Conservation (phyloP, 306 rosid species). For the Dryas octopetala region DNA sequence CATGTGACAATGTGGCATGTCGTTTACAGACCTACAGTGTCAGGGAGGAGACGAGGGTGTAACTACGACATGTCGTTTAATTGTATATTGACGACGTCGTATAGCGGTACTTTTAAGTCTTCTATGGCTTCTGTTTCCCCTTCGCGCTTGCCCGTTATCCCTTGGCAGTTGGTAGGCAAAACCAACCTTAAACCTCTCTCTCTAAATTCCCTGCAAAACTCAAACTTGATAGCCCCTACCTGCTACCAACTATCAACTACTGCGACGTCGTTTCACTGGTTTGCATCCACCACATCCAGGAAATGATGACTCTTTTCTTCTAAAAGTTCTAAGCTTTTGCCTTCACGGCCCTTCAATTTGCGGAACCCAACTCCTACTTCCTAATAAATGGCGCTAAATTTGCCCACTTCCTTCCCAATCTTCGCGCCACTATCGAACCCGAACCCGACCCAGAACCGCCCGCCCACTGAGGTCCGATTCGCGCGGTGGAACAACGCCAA, state of each 20-base stretch:
- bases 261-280: conserved; percentile 12
- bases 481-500: conserved; percentile 75
- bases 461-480: conserved; percentile 48
- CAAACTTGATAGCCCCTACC: not conserved
- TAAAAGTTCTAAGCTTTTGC: not conserved
- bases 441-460: conserved; percentile 26
- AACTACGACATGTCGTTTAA: no score
- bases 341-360: not conserved
- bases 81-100: not conserved
- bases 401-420: conserved; percentile 48
- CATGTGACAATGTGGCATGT: no score
- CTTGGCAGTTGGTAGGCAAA: not conserved
- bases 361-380: not conserved
- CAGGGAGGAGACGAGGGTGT: no score
- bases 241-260: not conserved
- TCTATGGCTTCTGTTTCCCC: not conserved
- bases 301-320: not conserved
- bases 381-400: conserved; percentile 61
- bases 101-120: no score
- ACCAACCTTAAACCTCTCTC: not conserved
- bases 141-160: not conserved
- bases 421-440: conserved; percentile 41
- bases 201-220: not conserved
- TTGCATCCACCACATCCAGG: not conserved
- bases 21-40: no score